Evolutionary conservation across 2,329 filamentous ascomycete species (phyloP).

Genomic region (Calonectria pseudoreteaudii): DNA sequence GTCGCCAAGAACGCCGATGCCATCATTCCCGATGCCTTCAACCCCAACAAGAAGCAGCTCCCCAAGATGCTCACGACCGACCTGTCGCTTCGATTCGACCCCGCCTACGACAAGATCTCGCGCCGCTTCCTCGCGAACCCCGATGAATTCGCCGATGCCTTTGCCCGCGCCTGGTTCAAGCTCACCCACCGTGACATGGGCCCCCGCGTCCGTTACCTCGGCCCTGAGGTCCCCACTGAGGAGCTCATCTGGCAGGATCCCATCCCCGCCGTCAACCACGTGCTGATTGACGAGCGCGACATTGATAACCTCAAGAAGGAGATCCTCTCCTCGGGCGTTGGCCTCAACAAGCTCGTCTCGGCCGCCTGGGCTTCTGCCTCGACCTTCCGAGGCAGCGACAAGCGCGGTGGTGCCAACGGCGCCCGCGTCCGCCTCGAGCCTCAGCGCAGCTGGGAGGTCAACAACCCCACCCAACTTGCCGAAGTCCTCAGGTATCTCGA

Average conservation of each 20-base stretch:
- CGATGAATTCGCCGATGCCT: conserved; percentile 75
- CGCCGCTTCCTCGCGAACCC: conserved; percentile 77
- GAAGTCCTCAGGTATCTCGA: conserved; percentile 73
- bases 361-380: conserved; percentile 78
- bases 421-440: conserved; percentile 81
- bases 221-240: conserved; percentile 79
- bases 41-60: conserved; percentile 76
- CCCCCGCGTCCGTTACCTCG: conserved; percentile 76
- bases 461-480: conserved; percentile 76
- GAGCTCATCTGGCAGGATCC: conserved; percentile 81
- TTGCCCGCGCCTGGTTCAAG: conserved; percentile 85
- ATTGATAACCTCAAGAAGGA: conserved; percentile 74
- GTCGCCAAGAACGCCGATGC: conserved; percentile 76
- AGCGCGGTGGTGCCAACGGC: conserved; percentile 86
- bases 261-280: conserved; percentile 69
- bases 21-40: conserved; percentile 80
- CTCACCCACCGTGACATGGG: conserved; percentile 84
- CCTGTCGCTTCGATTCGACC: conserved; percentile 76
- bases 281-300: conserved; percentile 72
- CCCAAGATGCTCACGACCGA: conserved; percentile 85
- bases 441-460: conserved; percentile 78
- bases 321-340: conserved; percentile 70
- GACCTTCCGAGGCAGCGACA: conserved; percentile 80
- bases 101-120: conserved; percentile 81
- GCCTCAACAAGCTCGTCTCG: conserved; percentile 70